Conservation (phyloP, 2,329 filamentous ascomycete species). For the Penicillium sp. region DNA sequence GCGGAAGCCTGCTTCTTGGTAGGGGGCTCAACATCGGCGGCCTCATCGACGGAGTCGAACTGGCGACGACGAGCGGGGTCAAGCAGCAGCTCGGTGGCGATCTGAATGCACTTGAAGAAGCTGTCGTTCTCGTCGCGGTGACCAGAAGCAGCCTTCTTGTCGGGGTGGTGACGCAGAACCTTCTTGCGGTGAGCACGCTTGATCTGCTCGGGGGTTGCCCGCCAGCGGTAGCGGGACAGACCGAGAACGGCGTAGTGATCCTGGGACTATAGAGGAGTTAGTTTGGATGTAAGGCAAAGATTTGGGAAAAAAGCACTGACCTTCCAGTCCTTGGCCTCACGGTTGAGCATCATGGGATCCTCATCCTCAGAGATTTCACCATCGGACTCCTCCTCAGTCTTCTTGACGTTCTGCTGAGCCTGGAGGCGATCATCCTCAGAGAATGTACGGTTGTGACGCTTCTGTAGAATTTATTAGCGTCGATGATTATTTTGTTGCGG, state of each 20-base stretch:
- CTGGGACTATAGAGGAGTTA: constrained; percentile 63
- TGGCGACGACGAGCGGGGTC: constrained; percentile 92
- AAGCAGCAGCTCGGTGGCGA: constrained; percentile 88
- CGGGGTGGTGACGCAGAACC: constrained; percentile 97
- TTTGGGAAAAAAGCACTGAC: constrained; percentile 49
- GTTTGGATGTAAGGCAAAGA: neutral
- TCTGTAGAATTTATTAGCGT: constrained; percentile 42
- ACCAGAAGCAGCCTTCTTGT: constrained; percentile 94
- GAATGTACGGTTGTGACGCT: constrained; percentile 94
- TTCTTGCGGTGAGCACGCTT: constrained; percentile 99
- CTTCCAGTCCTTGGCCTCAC: constrained; percentile 99
- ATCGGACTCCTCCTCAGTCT: constrained; percentile 85
- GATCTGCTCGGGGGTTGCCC: constrained; percentile 96
- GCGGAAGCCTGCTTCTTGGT: constrained; percentile 78
- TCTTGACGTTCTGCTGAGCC: constrained; percentile 92
- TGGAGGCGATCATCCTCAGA: constrained; percentile 98
- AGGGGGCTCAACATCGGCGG: constrained; percentile 87
- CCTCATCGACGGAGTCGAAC: constrained; percentile 95
- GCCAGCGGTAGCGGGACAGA: constrained; percentile 86
- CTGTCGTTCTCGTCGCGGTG: constrained; percentile 82
- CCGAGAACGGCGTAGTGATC: constrained; percentile 98
- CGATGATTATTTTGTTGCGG: neutral
- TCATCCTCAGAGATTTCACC: constrained; percentile 92
- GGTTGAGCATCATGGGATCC: constrained; percentile 85
- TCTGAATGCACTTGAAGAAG: constrained; percentile 99